These are phyloP conservation scores for Acacia acuminata DNA, from an alignment of 306 rosid genomes.

Conservation along the genomic window DNA sequence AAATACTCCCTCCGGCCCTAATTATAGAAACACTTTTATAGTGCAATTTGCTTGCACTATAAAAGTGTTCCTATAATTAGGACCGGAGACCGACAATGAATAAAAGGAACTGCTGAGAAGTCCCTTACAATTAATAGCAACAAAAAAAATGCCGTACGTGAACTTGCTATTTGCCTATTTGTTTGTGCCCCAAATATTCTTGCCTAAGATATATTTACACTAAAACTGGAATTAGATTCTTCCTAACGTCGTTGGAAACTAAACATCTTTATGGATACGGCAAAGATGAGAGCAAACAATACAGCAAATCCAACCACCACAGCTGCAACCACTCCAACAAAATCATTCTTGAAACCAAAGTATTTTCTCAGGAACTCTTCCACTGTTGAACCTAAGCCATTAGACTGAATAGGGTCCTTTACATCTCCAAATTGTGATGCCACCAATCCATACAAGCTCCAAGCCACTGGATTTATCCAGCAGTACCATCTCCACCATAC, in stretches of 20 bases:
- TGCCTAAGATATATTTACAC: not conserved
- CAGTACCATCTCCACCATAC: constrained; percentile 69
- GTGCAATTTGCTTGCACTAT: no score
- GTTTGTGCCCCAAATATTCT: not conserved
- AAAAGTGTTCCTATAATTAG: no score
- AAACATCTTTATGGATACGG: constrained; percentile 35
- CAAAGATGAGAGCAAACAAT: constrained; percentile 40
- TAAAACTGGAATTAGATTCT: no score
- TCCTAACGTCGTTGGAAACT: constrained; percentile 40
- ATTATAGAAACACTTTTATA: no score
- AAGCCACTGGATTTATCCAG: constrained; percentile 55
- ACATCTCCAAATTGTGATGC: constrained; percentile 62
- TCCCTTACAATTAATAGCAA: not conserved
- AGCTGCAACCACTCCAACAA: constrained; percentile 49
- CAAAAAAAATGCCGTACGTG: not conserved
- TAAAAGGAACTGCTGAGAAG: not conserved
- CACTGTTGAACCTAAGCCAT: constrained; percentile 29
- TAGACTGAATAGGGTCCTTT: constrained; percentile 20
- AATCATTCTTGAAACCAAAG: constrained; percentile 51
- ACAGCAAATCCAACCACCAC: constrained; percentile 36
- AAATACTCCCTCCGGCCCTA: no score
- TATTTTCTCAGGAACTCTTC: constrained; percentile 41
- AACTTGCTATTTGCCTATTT: not conserved
- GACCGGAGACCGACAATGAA: not conserved
- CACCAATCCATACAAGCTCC: constrained; percentile 69